Conservation (phyloP, 2,329 filamentous ascomycete species). For the Botrytis cinerea region DNA sequence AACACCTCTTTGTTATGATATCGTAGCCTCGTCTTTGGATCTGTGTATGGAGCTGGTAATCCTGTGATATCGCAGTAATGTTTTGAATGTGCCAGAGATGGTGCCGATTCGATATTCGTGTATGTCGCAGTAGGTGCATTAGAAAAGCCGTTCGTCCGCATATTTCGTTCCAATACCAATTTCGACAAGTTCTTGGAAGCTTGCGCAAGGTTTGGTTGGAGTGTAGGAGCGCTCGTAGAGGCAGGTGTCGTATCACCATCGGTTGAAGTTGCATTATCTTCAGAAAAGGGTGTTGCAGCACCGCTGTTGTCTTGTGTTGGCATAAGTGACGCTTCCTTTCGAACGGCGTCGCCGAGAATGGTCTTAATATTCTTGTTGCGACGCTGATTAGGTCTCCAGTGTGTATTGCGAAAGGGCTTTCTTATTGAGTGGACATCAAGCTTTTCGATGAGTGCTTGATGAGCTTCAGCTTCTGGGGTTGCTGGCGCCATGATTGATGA, state of each 20-base stretch:
- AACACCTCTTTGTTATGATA: constrained; percentile 96
- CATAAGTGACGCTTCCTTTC: constrained; percentile 85
- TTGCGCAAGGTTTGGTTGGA: constrained; percentile 76
- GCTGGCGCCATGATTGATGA: constrained; percentile 37
- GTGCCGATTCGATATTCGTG: constrained; percentile 94
- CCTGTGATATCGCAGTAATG: constrained; percentile 97
- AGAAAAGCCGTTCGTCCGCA: constrained; percentile 48
- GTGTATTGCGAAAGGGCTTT: constrained; percentile 86
- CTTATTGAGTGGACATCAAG: constrained; percentile 86
- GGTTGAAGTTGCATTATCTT: constrained; percentile 58
- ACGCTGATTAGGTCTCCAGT: constrained; percentile 90
- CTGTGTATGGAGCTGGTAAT: constrained; percentile 84
- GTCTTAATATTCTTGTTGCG: constrained; percentile 99
- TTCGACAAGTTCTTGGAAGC: constrained; percentile 84
- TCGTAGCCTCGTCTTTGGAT: constrained; percentile 89
- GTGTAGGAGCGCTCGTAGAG: constrained; percentile 43
- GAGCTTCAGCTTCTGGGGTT: constrained; percentile 56
- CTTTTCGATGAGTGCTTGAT: constrained; percentile 82
- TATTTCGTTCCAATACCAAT: constrained; percentile 82
- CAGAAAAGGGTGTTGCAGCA: constrained; percentile 63
- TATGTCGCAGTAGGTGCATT: constrained; percentile 74
- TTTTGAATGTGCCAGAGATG: constrained; percentile 79
- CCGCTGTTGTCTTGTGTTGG: constrained; percentile 82
- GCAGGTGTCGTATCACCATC: constrained; percentile 48
- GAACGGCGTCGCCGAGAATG: constrained; percentile 84